phyloP scores from a whole-genome alignment of 2,329 filamentous ascomycete species.

The Eurotiales sp. region DNA sequence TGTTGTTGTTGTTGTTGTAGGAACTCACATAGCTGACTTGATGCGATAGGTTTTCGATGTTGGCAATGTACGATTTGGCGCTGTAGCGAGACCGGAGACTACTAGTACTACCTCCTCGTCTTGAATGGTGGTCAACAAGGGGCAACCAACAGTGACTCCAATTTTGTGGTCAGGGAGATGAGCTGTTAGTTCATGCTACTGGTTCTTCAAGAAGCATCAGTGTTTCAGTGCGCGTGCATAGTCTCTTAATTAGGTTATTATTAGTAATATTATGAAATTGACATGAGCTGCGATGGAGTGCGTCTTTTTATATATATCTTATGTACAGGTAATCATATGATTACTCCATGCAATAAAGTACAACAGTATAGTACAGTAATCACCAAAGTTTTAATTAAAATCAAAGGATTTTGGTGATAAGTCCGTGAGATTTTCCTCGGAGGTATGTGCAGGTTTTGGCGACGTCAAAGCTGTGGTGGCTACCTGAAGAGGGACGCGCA shows the following conservation, averaged over 20 bases:
- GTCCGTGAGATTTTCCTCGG: constrained; percentile 17
- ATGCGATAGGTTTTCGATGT: constrained; percentile 57
- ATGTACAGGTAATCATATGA: constrained; percentile 3
- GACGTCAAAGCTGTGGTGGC: constrained; percentile 2
- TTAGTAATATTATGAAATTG: constrained; percentile 1
- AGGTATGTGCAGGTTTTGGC: background rate
- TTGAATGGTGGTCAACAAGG: background rate
- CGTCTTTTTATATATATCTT: background rate
- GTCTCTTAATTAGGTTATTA: background rate
- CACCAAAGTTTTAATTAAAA: constrained; percentile 7
- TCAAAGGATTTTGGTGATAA: constrained; percentile 10
- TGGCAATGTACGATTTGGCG: constrained; percentile 57
- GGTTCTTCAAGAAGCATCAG: background rate
- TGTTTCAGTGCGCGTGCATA: background rate
- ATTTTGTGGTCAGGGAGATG: background rate
- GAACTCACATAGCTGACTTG: constrained; percentile 11
- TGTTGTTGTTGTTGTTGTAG: background rate
- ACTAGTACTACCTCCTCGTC: constrained; percentile 5
- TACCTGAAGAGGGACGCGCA: constrained; percentile 28
- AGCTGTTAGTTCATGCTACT: background rate
- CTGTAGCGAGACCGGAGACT: constrained; percentile 45
- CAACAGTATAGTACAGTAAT: too few species aligned
- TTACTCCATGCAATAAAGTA: constrained; percentile 5
- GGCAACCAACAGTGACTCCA: background rate
- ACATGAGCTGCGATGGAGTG: background rate